Conservation (phyloP, 2,329 filamentous ascomycete species). For the Penicillium sp. region DNA sequence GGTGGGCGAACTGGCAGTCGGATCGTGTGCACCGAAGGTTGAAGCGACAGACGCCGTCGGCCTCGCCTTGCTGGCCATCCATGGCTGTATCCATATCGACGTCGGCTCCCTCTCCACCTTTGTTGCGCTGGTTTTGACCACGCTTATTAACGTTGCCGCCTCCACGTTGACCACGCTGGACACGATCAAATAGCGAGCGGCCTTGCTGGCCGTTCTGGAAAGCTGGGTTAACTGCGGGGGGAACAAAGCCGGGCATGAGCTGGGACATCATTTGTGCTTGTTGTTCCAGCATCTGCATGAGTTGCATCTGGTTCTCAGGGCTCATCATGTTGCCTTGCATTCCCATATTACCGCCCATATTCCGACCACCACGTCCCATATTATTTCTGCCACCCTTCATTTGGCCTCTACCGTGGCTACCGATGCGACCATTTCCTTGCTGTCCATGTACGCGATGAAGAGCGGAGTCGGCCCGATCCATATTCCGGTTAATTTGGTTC, state of each 20-base stretch:
- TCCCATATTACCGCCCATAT: conserved; percentile 47
- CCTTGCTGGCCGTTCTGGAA: conserved; percentile 55
- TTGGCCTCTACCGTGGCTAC: conserved; percentile 71
- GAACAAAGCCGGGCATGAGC: conserved; percentile 61
- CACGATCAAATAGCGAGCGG: conserved; percentile 75
- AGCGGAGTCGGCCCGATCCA: conserved; percentile 79
- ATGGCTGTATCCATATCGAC: conserved; percentile 46
- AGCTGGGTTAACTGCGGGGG: conserved; percentile 57
- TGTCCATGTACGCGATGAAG: conserved; percentile 79
- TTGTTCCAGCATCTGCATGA: conserved; percentile 80
- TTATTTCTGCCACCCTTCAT: conserved; percentile 68
- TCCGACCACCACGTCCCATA: conserved; percentile 48
- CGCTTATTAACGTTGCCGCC: conserved; percentile 60
- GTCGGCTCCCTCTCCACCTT: conserved; percentile 29
- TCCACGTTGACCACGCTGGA: conserved; percentile 59
- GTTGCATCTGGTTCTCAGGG: conserved; percentile 71
- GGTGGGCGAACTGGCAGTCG: conserved; percentile 91
- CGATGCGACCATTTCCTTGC: conserved; percentile 77
- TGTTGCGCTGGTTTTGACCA: conserved; percentile 31
- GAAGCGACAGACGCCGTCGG: conserved; percentile 80
- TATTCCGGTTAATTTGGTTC: conserved; percentile 79
- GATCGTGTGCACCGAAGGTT: conserved; percentile 86
- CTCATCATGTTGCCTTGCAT: conserved; percentile 54
- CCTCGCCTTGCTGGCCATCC: conserved; percentile 55
- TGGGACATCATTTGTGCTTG: conserved; percentile 86